These are phyloP conservation scores for Debaryomycetaceae sp. DNA, from an alignment of 1,139 yeast species.

Conservation along the genomic window DNA sequence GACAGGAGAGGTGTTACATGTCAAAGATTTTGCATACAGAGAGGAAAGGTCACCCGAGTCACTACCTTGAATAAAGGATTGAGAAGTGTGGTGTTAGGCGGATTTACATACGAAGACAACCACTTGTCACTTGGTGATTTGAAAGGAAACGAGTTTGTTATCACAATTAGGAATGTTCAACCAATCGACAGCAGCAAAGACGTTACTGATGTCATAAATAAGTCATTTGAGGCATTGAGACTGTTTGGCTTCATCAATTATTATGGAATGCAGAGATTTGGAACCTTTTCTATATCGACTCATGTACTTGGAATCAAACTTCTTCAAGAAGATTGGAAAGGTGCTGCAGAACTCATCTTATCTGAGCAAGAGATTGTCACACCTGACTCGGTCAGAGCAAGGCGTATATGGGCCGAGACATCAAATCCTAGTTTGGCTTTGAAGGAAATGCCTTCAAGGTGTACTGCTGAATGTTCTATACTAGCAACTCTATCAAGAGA, in stretches of 20 bases:
- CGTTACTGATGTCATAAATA: constrained; percentile 41
- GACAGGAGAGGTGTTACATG: constrained; percentile 96
- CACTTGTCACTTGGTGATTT: constrained; percentile 77
- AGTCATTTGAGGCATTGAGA: constrained; percentile 56
- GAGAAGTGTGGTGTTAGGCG: constrained; percentile 72
- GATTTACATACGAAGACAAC: constrained; percentile 63
- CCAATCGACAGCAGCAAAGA: constrained; percentile 26
- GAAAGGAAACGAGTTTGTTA: constrained; percentile 81
- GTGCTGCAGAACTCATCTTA: constrained; percentile 72
- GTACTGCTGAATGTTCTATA: constrained; percentile 79
- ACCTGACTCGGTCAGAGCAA: constrained; percentile 79
- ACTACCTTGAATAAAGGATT: constrained; percentile 72
- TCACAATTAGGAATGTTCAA: constrained; percentile 73
- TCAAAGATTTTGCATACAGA: constrained; percentile 71
- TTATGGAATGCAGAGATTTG: constrained; percentile 96
- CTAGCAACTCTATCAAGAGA: constrained; percentile 53
- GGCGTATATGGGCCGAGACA: constrained; percentile 78
- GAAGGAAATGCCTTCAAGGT: constrained; percentile 76
- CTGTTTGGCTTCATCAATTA: constrained; percentile 84
- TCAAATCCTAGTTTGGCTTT: constrained; percentile 63
- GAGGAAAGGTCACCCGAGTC: constrained; percentile 74
- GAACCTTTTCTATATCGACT: constrained; percentile 90
- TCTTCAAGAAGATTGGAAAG: constrained; percentile 71
- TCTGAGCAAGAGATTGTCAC: constrained; percentile 81
- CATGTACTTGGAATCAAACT: constrained; percentile 78